A percentile compares a stretch with the other conserved stretches of the same genome.
These are phyloP conservation scores for Bipolaris oryzae DNA, from an alignment of 2,329 filamentous ascomycete species.

Conservation along the genomic window DNA sequence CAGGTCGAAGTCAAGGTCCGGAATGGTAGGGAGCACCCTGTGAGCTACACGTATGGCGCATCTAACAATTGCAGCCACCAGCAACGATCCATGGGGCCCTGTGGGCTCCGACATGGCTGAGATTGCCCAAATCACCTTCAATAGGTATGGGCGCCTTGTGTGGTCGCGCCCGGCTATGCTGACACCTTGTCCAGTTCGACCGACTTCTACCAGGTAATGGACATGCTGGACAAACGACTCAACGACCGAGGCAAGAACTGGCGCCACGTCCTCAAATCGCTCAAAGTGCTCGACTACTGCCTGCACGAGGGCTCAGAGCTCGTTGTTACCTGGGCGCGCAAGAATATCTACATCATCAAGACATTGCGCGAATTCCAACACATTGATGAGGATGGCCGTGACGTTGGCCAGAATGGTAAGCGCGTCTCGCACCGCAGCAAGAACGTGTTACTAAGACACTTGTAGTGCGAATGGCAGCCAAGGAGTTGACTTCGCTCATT, in stretches of 20 bases:
- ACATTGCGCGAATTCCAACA: conserved; percentile 97
- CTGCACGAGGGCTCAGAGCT: conserved; percentile 96
- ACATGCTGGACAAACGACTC: conserved; percentile 97
- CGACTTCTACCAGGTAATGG: conserved; percentile 99
- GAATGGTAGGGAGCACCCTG: conserved; percentile 33
- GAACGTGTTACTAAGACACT: conserved; percentile 21
- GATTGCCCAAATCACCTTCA: conserved; percentile 96
- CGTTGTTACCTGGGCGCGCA: conserved; percentile 95
- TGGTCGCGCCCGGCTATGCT: conserved; percentile 26
- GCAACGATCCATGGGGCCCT: conserved; percentile 98
- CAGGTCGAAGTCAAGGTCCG: conserved; percentile 92
- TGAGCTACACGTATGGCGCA: conserved; percentile 3
- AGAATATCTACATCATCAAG: conserved; percentile 99
- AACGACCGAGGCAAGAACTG: conserved; percentile 99
- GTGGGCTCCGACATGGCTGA: conserved; percentile 98
- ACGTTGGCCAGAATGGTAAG: conserved; percentile 95
- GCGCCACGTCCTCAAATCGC: conserved; percentile 95
- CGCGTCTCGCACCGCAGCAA: background rate
- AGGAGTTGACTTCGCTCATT: conserved; percentile 90
- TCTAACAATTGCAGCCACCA: conserved; percentile 72
- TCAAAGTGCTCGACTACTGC: conserved; percentile 98
- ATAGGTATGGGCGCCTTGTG: conserved; percentile 70
- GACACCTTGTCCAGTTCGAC: conserved; percentile 68
- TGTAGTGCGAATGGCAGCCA: conserved; percentile 89
- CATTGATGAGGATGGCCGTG: conserved; percentile 90